Conservation (phyloP, 2,329 filamentous ascomycete species). For the Parascedosporium putredinis region DNA sequence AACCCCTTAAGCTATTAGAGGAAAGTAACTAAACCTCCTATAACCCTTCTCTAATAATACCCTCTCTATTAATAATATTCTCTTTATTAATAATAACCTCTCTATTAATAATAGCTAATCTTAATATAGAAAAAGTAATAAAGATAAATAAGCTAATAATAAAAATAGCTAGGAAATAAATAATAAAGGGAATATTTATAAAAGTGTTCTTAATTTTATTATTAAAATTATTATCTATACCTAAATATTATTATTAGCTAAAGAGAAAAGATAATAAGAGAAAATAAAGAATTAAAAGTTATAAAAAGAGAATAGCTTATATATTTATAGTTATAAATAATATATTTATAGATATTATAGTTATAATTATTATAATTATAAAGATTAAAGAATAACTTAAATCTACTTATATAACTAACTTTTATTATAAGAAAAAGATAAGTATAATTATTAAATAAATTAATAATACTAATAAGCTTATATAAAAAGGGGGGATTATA, state of each 20-base stretch:
- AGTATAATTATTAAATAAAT: no score
- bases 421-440: no score
- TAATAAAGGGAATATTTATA: not conserved
- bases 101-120: not conserved
- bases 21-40: not conserved
- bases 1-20: no score
- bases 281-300: not conserved
- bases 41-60: not conserved
- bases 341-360: no score
- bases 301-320: not conserved
- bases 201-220: not conserved
- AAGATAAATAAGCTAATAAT: not conserved
- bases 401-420: no score
- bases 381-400: no score
- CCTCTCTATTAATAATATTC: not conserved
- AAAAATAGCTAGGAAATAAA: not conserved
- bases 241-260: not conserved
- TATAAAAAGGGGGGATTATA: no score
- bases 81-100: not conserved
- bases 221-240: not conserved
- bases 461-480: no score
- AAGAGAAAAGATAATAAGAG: not conserved
- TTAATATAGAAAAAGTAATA: no score
- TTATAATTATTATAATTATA: no score
- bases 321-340: not conserved